Conservation (phyloP, 495 filamentous ascomycete genomes). For the Aspergillus saccharolyticus region DNA sequence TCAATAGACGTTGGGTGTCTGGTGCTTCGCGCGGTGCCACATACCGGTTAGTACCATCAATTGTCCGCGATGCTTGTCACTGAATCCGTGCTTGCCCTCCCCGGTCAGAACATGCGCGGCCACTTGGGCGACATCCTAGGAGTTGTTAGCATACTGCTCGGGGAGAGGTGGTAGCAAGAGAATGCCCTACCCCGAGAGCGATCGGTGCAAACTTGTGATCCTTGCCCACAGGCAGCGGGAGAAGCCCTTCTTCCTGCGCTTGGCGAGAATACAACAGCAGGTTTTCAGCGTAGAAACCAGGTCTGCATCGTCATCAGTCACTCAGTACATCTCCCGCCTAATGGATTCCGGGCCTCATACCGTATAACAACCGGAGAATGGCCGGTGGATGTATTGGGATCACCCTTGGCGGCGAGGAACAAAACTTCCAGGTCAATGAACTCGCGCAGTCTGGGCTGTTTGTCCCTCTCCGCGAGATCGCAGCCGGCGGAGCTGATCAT, state of each 20-base stretch:
- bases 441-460: constrained; percentile 49
- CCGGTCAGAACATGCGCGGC: constrained; percentile 48
- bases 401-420: constrained; percentile 45
- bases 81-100: constrained; percentile 51
- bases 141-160: background rate
- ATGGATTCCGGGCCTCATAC: constrained; percentile 25
- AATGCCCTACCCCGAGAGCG: constrained; percentile 36
- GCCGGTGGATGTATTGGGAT: constrained; percentile 33
- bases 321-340: background rate
- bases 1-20: too few relatives aligned
- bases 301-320: constrained; percentile 15
- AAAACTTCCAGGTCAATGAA: constrained; percentile 49
- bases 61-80: constrained; percentile 51
- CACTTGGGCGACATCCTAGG: constrained; percentile 45
- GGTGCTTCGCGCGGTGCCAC: background rate
- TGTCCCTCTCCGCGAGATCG: constrained; percentile 47
- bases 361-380: constrained; percentile 48
- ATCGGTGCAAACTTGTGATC: constrained; percentile 52
- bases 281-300: constrained; percentile 55
- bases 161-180: background rate
- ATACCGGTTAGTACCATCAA: constrained; percentile 50
- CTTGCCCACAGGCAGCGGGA: constrained; percentile 48
- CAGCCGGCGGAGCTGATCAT: constrained; percentile 51
- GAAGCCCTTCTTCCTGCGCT: constrained; percentile 36
- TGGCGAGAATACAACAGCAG: constrained; percentile 47